Conservation (phyloP, 2,329 filamentous ascomycete species). For the Aspergillus sp. region DNA sequence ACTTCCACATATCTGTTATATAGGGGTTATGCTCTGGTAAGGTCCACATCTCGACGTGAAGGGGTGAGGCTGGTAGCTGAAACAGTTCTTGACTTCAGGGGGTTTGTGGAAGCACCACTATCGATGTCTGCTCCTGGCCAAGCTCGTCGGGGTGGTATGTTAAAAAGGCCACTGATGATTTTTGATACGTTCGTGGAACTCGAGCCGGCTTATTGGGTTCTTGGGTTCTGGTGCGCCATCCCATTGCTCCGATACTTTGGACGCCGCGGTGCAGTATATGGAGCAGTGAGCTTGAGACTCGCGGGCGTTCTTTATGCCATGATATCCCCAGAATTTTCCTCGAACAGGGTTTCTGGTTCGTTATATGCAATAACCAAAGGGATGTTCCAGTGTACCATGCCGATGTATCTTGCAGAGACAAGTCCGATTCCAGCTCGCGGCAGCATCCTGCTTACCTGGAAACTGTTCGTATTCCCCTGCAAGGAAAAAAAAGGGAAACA, state of each 20-base stretch:
- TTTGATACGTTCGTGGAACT: background rate
- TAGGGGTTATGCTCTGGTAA: background rate
- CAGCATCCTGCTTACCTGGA: background rate
- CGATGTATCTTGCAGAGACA: background rate
- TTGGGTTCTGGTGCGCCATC: background rate
- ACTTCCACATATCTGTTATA: background rate
- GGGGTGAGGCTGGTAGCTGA: too few species aligned
- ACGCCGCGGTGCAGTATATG: background rate
- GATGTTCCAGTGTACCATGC: background rate
- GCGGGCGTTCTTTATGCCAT: background rate
- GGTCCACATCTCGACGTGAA: background rate
- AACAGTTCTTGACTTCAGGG: background rate
- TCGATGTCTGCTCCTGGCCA: background rate
- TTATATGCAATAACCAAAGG: background rate
- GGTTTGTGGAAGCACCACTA: background rate
- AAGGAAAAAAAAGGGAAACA: too few species aligned
- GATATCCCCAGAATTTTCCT: too few species aligned
- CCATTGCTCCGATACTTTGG: background rate
- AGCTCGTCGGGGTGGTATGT: too few species aligned
- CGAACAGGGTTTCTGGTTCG: background rate
- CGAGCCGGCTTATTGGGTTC: background rate
- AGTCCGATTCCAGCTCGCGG: background rate
- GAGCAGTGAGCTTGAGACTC: background rate
- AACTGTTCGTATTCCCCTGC: background rate
- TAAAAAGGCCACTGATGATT: background rate